A percentile compares a stretch with the other conserved stretches of the same genome.
phyloP scores from a whole-genome alignment of 768 basidiomycete species.

The Hypsizygus marmoreus region DNA sequence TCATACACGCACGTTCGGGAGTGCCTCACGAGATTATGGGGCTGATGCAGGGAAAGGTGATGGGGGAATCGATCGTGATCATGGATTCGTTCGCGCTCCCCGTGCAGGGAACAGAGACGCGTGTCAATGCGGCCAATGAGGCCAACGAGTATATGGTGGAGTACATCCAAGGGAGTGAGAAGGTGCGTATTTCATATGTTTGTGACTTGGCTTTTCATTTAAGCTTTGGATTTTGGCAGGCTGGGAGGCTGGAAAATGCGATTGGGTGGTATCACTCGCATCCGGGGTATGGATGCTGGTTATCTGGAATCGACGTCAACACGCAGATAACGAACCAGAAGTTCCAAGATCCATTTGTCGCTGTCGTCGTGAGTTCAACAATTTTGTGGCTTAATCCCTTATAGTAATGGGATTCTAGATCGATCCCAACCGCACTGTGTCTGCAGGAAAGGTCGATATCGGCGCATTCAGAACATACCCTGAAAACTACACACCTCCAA shows the following conservation, averaged over 20 bases:
- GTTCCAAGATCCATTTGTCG: conserved; percentile 95
- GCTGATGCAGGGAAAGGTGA: conserved; percentile 95
- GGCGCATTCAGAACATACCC: conserved; percentile 99
- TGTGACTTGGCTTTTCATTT: neutral
- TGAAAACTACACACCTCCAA: conserved; percentile 88
- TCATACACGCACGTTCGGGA: conserved; percentile 96
- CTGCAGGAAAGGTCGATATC: conserved; percentile 98
- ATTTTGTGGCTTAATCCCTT: neutral
- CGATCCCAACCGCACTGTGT: conserved; percentile 97
- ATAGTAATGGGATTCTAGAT: conserved; percentile 51
- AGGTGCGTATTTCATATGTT: conserved; percentile 46
- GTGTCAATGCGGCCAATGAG: conserved; percentile 94
- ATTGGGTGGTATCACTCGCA: conserved; percentile 99
- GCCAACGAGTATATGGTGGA: conserved; percentile 99
- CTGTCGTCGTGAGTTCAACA: conserved; percentile 76
- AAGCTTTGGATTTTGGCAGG: conserved; percentile 42
- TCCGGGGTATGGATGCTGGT: conserved; percentile 99
- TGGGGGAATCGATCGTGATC: conserved; percentile 76
- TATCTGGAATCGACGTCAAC: conserved; percentile 97
- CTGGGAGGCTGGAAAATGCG: conserved; percentile 80
- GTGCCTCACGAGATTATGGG: conserved; percentile 99
- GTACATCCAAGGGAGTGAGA: conserved; percentile 79
- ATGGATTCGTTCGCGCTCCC: conserved; percentile 98
- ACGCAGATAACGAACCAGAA: conserved; percentile 96
- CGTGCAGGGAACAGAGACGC: conserved; percentile 97